A percentile compares a stretch with the other conserved stretches of the same genome.
Evolutionary conservation across 352 stramenopile genomes (phyloP).

Genomic region (Pythium aquatile): DNA sequence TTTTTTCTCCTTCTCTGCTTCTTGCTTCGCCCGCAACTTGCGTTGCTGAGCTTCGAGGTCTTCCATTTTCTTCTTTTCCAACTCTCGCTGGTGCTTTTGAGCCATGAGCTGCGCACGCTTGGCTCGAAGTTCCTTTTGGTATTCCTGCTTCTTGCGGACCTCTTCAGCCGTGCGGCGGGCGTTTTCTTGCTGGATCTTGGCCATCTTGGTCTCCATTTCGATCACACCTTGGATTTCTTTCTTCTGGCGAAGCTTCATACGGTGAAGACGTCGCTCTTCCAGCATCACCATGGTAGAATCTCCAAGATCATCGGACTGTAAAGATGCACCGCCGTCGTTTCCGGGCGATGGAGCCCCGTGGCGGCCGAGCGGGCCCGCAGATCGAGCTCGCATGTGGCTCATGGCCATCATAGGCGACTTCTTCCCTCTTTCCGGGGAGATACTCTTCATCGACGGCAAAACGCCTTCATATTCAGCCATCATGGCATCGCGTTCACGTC

Average conservation of each 20-base stretch:
- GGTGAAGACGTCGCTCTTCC: constrained; percentile 56
- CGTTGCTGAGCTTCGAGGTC: constrained; percentile 51
- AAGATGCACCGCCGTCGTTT: constrained; percentile 15
- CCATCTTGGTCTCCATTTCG: constrained; percentile 74
- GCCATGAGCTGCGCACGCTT: constrained; percentile 49
- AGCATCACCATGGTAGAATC: constrained; percentile 62
- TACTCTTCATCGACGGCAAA: constrained; percentile 2
- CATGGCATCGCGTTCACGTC: constrained; percentile 54
- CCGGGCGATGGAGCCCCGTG: background rate
- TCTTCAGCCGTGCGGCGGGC: constrained; percentile 51
- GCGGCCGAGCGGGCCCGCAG: constrained; percentile 18
- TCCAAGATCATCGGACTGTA: constrained; percentile 26
- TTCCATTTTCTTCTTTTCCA: constrained; percentile 62
- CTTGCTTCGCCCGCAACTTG: constrained; percentile 40
- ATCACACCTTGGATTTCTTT: constrained; percentile 74
- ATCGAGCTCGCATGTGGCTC: constrained; percentile 8
- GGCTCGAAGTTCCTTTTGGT: constrained; percentile 46
- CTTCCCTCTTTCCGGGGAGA: constrained; percentile 18
- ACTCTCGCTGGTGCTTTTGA: constrained; percentile 58
- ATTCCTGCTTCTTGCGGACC: constrained; percentile 52
- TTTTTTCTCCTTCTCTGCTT: constrained; percentile 51
- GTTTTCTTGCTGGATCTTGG: constrained; percentile 64
- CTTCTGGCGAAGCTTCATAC: constrained; percentile 71
- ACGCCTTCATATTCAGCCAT: constrained; percentile 29
- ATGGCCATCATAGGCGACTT: constrained; percentile 10